Conservation (phyloP, 768 basidiomycete genomes). For the Flagelloscypha sp. region DNA sequence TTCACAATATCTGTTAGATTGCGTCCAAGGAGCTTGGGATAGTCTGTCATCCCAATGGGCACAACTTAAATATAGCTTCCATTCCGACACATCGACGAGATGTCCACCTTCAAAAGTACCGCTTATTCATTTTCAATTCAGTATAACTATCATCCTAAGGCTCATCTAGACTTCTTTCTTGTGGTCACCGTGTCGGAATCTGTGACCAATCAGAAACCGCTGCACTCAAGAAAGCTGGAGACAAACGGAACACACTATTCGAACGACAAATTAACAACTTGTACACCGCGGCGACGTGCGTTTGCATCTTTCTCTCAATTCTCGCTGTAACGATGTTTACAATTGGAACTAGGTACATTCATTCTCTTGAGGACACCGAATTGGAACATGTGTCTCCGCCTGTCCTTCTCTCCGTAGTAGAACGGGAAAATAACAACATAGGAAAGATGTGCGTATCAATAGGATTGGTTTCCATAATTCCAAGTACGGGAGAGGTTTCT, state of each 20-base stretch:
- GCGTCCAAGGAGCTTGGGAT: slow-evolving; percentile 76
- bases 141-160: slow-evolving; percentile 1
- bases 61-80: slow-evolving; percentile 70
- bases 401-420: slow-evolving; percentile 69
- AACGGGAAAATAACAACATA: slow-evolving; percentile 24
- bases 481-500: slow-evolving; percentile 85
- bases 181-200: slow-evolving; percentile 78
- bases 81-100: slow-evolving; percentile 63
- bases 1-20: slow-evolving; percentile 31
- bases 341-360: slow-evolving; percentile 25
- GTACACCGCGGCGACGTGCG: slow-evolving; percentile 85
- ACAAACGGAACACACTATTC: slow-evolving; percentile 68
- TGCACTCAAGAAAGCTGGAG: slow-evolving; percentile 76
- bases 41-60: slow-evolving; percentile 56
- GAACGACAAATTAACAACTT: slow-evolving; percentile 66
- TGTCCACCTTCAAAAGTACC: slow-evolving; percentile 70
- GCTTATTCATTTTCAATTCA: slow-evolving; percentile 1
- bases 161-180: slow-evolving; percentile 53
- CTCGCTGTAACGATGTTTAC: slow-evolving; percentile 2
- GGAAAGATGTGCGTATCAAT: slow-evolving; percentile 43
- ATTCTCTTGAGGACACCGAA: slow-evolving; percentile 55
- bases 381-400: slow-evolving; percentile 49
- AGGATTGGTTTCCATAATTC: slow-evolving; percentile 75
- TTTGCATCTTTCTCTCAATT: slow-evolving; percentile 8
- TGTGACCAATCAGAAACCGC: slow-evolving; percentile 82